Base-by-base conservation (phyloP, 2,329 filamentous ascomycete genomes). In the Thelonectria blattea region DNA sequence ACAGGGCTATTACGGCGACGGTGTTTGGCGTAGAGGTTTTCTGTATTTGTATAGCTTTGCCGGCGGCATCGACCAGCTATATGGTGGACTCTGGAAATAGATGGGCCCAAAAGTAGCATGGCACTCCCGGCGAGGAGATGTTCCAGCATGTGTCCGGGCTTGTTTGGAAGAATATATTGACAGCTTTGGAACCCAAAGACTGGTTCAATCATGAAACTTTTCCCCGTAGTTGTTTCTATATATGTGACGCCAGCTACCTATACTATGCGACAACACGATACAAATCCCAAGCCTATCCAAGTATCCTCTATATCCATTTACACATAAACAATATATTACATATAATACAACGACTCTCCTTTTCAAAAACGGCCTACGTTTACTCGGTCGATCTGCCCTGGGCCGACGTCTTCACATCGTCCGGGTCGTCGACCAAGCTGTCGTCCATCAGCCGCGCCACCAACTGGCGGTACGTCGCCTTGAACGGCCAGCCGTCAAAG, bases 401-500 rank as follows among this genome's bases (percentile, higher is more conserved):
- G 0, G 68, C 68, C 6, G 53, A 45, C 11, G 64, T 61, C 52
- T 66, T 71, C 10, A 18, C 24, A 3, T 73, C 72, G 2, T 75
- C 75, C 1, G 69, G 71, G 0, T 39, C 65, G 2, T 70, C 65
- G 7, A 3, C 37, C 1, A 69, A 66, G 3, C 30, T 32, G 5
- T 75, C 75, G 8, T 77, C 75, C n/a, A 71, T 60, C 59, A 74
- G 63, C 24, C 81, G 76, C 5, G 75, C 75, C n/a, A 86, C 73
- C 53, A 87, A 73, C 60, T 84, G 77, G 6, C 72, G 46, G 62
- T 83, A 83, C 2, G 71, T 65, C 1, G 86, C 87, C 3, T 76
- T 74, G 65, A 90, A 91, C 0, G 88, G 88, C 89, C 89, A 92
- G 52, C 82, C 76, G 73, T 85, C 79, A 81, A 86, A 91, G 0